Percentiles rank a stretch among this genome's conserved stretches.
These are phyloP conservation scores for Xylaria arbuscula DNA, from an alignment of 2,329 filamentous ascomycete genomes.

Conservation along the genomic window DNA sequence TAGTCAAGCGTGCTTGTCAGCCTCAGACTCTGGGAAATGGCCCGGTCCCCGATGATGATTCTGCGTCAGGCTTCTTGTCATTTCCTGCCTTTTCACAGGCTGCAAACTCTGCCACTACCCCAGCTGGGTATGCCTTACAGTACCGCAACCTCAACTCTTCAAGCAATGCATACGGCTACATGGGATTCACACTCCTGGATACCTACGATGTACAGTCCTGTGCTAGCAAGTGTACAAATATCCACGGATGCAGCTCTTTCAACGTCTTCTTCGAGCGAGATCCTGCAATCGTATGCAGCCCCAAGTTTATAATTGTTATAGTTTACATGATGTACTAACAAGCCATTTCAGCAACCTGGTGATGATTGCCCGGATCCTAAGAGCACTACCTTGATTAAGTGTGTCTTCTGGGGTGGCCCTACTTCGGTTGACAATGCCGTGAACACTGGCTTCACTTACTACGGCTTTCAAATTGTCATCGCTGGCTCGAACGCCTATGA, in stretches of 20 bases:
- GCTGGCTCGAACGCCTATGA: not conserved
- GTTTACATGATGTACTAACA: not conserved
- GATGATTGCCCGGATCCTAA: not conserved
- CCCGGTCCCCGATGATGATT: not conserved
- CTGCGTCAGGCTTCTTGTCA: not conserved
- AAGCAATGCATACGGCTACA: not conserved
- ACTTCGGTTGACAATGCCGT: not conserved
- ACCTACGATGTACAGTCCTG: not conserved
- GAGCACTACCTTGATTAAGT: not conserved
- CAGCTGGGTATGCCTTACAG: not conserved
- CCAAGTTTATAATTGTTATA: not conserved
- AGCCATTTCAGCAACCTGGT: not conserved
- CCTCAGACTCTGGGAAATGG: not conserved
- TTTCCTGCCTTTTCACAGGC: not conserved
- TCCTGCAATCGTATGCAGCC: not conserved
- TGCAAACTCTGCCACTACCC: not conserved
- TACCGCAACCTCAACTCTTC: not conserved
- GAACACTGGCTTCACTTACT: not conserved
- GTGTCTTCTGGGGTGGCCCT: not conserved
- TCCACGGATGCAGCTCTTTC: not conserved
- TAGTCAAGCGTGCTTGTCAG: not conserved
- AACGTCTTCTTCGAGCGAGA: slow-evolving; percentile 1
- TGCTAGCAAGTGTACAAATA: not conserved
- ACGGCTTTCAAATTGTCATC: not conserved
- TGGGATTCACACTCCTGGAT: not conserved